Base-by-base conservation (phyloP, 495 filamentous ascomycete species). In the Poronia punctata region DNA sequence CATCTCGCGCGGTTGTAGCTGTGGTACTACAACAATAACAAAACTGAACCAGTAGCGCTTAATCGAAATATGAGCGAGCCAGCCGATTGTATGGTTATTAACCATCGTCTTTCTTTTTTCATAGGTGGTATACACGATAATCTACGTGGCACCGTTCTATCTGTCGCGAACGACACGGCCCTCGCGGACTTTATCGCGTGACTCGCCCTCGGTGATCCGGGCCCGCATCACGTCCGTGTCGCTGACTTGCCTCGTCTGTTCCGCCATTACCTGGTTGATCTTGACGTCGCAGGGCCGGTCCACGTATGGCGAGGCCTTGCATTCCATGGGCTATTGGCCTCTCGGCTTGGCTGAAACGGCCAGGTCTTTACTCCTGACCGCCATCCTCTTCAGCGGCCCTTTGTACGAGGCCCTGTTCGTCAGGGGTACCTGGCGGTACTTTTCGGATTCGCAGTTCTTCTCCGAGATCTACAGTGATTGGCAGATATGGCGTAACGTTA, bases 61-160 rank as follows among this genome's bases (percentile, higher is more conserved):
- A n/a, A n/a, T n/a, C n/a, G n/a, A n/a, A n/a, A n/a, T n/a, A n/a
- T n/a, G n/a, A n/a, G n/a, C n/a, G n/a, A n/a, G n/a, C n/a, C n/a
- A n/a, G n/a, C n/a, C n/a, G n/a, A n/a, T n/a, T n/a, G n/a, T n/a
- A n/a, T n/a, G n/a, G 12, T 19, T 23, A 46, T 39, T 49, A 42
- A 53, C n/a, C n/a, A n/a, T n/a, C n/a, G n/a, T n/a, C n/a, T n/a
- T n/a, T n/a, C n/a, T n/a, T n/a, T n/a, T n/a, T n/a, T n/a, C n/a
- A n/a, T 37, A 89, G 77, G 60, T 88, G 38, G 57, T 80, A 40
- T 86, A 90, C 59, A 94, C 88, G 4, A 54, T 86, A 43, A 59
- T 83, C 67, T 98, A 96, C 68, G 86, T 97, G 62, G 64, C 85
- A 22, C 88, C 92, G 22, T 86, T 98, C 71, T 97, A 97, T 65